Percentiles rank a stretch among this genome's conserved stretches.
phyloP scores from a whole-genome alignment of 768 basidiomycete genomes.

The Albatrellus ellisii region DNA sequence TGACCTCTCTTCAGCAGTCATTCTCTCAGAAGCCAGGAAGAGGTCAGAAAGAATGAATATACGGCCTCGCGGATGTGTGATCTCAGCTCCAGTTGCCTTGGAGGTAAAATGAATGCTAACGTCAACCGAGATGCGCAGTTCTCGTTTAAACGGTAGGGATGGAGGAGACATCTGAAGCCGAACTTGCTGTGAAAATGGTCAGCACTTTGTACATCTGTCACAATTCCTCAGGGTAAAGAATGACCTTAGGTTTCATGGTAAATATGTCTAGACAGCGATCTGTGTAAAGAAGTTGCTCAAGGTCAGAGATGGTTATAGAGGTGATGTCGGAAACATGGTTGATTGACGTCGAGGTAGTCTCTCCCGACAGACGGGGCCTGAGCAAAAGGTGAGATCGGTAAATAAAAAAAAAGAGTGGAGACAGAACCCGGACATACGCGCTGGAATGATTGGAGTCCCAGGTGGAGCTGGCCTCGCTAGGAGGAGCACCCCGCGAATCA shows the following conservation, averaged over 20 bases:
- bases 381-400: slow-evolving; percentile 4
- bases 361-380: slow-evolving; percentile 49
- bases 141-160: slow-evolving; percentile 61
- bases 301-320: slow-evolving; percentile 50
- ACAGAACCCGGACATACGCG: slow-evolving; percentile 29
- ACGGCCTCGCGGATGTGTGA: slow-evolving; percentile 67
- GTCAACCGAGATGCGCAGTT: slow-evolving; percentile 59
- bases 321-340: slow-evolving; percentile 39
- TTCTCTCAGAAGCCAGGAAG: slow-evolving; percentile 81
- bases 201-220: neutral
- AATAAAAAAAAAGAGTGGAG: neutral
- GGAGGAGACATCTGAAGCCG: slow-evolving; percentile 85
- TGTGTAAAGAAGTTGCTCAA: slow-evolving; percentile 71
- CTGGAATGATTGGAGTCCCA: slow-evolving; percentile 37
- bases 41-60: slow-evolving; percentile 87
- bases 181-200: slow-evolving; percentile 47
- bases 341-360: slow-evolving; percentile 40
- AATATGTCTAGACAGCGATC: slow-evolving; percentile 84
- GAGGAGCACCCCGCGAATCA: slow-evolving; percentile 19
- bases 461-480: slow-evolving; percentile 38
- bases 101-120: slow-evolving; percentile 71
- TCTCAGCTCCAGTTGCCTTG: slow-evolving; percentile 55
- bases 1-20: slow-evolving; percentile 46
- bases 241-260: slow-evolving; percentile 86
- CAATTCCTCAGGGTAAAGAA: slow-evolving; percentile 2